Percentiles rank a stretch among this genome's conserved stretches.
phyloP scores from a whole-genome alignment of 2,329 filamentous ascomycete species.

The Colletotrichum gigasporum region DNA sequence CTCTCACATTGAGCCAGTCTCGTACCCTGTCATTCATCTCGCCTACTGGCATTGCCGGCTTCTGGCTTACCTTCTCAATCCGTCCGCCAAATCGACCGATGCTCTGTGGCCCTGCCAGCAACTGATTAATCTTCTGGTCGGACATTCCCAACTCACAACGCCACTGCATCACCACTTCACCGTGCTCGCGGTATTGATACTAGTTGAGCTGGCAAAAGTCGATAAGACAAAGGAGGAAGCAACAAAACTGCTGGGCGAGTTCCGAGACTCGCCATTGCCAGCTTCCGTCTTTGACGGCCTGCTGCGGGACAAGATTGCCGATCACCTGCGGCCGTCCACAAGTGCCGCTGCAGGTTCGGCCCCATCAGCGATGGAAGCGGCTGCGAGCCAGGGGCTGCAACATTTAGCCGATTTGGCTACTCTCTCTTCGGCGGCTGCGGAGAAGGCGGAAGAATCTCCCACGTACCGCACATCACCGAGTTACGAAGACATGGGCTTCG shows the following conservation, averaged over 20 bases:
- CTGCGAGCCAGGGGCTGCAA: constrained; percentile 65
- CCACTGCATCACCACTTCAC: constrained; percentile 76
- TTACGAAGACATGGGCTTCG: constrained; percentile 54
- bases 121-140: constrained; percentile 65
- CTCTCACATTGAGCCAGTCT: constrained; percentile 59
- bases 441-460: constrained; percentile 36
- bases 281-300: constrained; percentile 64
- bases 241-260: constrained; percentile 60
- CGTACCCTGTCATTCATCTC: constrained; percentile 68
- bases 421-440: constrained; percentile 28
- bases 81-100: constrained; percentile 63
- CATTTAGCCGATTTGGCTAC: constrained; percentile 68
- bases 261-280: constrained; percentile 58
- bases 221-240: constrained; percentile 68
- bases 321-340: constrained; percentile 44
- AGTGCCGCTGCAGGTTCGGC: constrained; percentile 38
- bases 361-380: constrained; percentile 48
- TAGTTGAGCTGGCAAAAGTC: constrained; percentile 67
- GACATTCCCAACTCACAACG: constrained; percentile 63
- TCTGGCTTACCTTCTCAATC: constrained; percentile 68
- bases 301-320: constrained; percentile 61
- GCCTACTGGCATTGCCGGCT: constrained; percentile 77
- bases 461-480: constrained; percentile 36
- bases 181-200: constrained; percentile 66
- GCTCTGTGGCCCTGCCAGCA: constrained; percentile 69